phyloP scores from a whole-genome alignment of 2,329 filamentous ascomycete species.

The Fusarium nodosum region DNA sequence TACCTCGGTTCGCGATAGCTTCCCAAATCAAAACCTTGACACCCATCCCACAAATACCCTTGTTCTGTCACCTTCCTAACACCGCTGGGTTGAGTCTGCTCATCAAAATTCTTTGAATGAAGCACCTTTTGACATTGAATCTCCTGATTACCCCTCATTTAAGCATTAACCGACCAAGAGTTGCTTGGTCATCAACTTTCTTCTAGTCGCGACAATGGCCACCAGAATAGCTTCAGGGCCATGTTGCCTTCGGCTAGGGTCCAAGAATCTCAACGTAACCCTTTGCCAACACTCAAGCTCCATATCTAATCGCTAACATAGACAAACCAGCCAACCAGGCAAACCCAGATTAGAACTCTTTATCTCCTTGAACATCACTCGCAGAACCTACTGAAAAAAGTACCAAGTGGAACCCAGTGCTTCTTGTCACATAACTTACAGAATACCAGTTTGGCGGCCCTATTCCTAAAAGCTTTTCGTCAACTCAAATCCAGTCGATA shows the following conservation, averaged over 20 bases:
- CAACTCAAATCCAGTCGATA: neutral
- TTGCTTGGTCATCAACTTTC: neutral
- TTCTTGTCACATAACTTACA: neutral
- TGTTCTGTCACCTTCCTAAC: neutral
- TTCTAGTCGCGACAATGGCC: neutral
- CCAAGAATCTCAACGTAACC: neutral
- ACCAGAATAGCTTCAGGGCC: neutral
- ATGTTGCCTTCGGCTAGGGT: neutral
- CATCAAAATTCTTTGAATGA: neutral
- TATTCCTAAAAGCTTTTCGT: conserved; percentile 28
- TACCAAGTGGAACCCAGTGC: fast-evolving
- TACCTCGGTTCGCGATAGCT: neutral
- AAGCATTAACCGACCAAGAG: neutral
- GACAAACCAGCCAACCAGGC: neutral
- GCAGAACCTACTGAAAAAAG: conserved; percentile 10
- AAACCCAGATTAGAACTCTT: conserved; percentile 7
- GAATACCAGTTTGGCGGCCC: conserved; percentile 45
- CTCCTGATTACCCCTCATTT: neutral
- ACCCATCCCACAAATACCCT: too few relatives aligned
- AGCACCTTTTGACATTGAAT: neutral
- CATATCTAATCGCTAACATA: neutral
- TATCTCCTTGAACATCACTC: conserved; percentile 36
- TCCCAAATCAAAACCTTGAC: neutral
- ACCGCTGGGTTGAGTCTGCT: neutral
- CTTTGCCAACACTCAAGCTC: too few relatives aligned